Percentiles rank a stretch among this genome's conserved stretches.
phyloP scores from a whole-genome alignment of 805 yeast species.

The Wickerhamomyces kurtzmanii region DNA sequence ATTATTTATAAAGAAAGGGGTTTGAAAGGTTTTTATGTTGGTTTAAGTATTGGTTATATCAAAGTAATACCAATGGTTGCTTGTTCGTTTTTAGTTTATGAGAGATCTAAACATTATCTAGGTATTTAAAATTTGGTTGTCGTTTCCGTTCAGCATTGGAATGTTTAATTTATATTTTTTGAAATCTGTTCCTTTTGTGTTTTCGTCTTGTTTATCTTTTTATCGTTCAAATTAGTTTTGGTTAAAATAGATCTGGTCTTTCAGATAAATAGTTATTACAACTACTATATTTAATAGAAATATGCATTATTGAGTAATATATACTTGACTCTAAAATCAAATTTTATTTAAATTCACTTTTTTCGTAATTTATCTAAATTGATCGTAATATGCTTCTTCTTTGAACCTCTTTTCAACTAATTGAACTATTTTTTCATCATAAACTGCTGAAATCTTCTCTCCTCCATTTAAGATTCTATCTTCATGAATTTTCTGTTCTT shows the following conservation, averaged over 20 bases:
- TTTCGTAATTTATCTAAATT: constrained; percentile 32
- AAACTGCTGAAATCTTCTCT: constrained; percentile 53
- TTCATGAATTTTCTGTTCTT: constrained; percentile 80
- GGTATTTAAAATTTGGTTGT: constrained; percentile 37
- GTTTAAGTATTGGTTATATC: constrained; percentile 88
- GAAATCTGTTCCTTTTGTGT: too few species aligned
- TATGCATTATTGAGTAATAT: too few species aligned
- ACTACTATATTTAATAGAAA: too few species aligned
- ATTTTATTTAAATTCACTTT: too few species aligned
- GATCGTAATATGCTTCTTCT: constrained; percentile 70
- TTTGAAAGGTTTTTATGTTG: constrained; percentile 82
- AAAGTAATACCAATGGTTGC: constrained; percentile 97
- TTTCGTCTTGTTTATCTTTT: too few species aligned
- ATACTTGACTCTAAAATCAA: too few species aligned
- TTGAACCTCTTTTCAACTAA: constrained; percentile 52
- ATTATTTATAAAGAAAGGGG: constrained; percentile 70
- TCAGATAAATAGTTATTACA: too few species aligned
- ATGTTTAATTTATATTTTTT: too few species aligned
- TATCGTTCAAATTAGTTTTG: too few species aligned
- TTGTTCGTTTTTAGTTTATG: constrained; percentile 91
- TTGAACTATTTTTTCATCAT: constrained; percentile 46
- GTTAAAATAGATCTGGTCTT: too few species aligned
- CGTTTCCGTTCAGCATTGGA: too few species aligned
- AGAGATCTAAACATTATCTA: constrained; percentile 62
- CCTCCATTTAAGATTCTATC: constrained; percentile 60